phyloP scores from a whole-genome alignment of 2,329 filamentous ascomycete genomes.

The Teratosphaeria epicoccoides region DNA sequence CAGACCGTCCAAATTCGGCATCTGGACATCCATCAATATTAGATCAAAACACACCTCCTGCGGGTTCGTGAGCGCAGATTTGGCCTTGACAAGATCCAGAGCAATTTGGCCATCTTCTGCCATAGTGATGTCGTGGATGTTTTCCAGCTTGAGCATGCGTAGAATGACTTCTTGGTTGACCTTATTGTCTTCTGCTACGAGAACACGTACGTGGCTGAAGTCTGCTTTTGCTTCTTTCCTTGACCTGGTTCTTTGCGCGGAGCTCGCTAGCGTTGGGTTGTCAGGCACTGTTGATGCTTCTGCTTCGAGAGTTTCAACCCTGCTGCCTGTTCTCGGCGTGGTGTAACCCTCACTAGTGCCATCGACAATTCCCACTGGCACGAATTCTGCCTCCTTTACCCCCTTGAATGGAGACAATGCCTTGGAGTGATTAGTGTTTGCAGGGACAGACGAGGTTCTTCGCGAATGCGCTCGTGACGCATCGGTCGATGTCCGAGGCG shows the following conservation, averaged over 20 bases:
- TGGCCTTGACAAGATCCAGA: constrained; percentile 44
- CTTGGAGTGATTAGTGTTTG: constrained; percentile 9
- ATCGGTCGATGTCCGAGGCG: constrained; percentile 30
- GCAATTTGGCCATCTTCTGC: constrained; percentile 59
- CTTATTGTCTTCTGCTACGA: constrained; percentile 74
- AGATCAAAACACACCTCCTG: constrained; percentile 59
- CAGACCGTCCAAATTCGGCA: constrained; percentile 86
- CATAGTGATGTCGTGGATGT: constrained; percentile 77
- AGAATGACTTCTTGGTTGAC: constrained; percentile 51
- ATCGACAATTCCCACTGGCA: constrained; percentile 3
- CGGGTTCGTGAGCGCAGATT: constrained; percentile 29
- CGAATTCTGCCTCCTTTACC: constrained; percentile 1
- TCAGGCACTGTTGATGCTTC: constrained; percentile 68
- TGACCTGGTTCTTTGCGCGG: constrained; percentile 54
- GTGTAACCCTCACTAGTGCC: background rate
- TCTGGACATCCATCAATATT: constrained; percentile 90
- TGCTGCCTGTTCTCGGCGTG: constrained; percentile 22
- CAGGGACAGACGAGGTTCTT: constrained; percentile 2
- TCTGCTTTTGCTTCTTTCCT: constrained; percentile 48
- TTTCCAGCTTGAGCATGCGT: constrained; percentile 62
- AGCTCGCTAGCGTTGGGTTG: constrained; percentile 36
- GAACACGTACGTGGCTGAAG: constrained; percentile 58
- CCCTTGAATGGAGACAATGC: constrained; percentile 10
- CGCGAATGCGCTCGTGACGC: constrained; percentile 3
- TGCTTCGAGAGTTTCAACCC: constrained; percentile 73